Evolutionary conservation across 1,284 basidiomycete genomes (phyloP).

Genomic region (Polyporus tsugae): DNA sequence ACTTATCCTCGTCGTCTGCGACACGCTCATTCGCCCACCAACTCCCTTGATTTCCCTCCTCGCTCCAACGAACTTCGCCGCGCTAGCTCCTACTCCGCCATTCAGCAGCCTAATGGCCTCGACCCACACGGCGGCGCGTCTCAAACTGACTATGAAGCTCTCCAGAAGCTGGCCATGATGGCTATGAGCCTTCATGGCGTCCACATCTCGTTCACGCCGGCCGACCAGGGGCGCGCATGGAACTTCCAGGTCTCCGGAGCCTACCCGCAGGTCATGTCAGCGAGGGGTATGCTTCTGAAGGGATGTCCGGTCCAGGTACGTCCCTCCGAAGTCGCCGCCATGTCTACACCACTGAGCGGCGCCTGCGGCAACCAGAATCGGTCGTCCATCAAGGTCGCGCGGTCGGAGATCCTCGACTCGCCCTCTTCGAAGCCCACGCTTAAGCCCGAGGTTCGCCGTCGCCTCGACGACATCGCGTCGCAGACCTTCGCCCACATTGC

Average conservation of each 20-base stretch:
- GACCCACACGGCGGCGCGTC: constrained; percentile 45
- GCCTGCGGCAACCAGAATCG: constrained; percentile 65
- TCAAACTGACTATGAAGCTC: constrained; percentile 69
- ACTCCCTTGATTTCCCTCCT: constrained; percentile 69
- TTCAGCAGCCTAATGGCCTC: constrained; percentile 50
- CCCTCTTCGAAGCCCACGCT: constrained; percentile 84
- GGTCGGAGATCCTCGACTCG: constrained; percentile 91
- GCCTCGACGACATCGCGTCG: constrained; percentile 92
- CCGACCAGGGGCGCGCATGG: constrained; percentile 78
- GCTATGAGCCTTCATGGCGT: constrained; percentile 84
- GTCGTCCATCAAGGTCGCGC: constrained; percentile 87
- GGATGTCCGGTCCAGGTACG: constrained; percentile 86
- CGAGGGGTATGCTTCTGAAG: constrained; percentile 88
- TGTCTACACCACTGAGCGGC: constrained; percentile 12
- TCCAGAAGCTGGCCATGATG: constrained; percentile 84
- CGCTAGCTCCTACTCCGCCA: constrained; percentile 52
- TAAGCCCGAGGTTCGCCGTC: constrained; percentile 87
- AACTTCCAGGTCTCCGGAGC: constrained; percentile 93
- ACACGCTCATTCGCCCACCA: constrained; percentile 67
- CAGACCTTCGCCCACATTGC: constrained; percentile 90
- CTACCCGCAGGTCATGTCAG: constrained; percentile 93
- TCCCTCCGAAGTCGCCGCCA: constrained; percentile 33
- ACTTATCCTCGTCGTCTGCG: constrained; percentile 83
- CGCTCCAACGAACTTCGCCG: constrained; percentile 47
- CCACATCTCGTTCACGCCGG: constrained; percentile 81